phyloP scores from a whole-genome alignment of 2,329 filamentous ascomycete genomes.

The Cladorrhinum sp. region DNA sequence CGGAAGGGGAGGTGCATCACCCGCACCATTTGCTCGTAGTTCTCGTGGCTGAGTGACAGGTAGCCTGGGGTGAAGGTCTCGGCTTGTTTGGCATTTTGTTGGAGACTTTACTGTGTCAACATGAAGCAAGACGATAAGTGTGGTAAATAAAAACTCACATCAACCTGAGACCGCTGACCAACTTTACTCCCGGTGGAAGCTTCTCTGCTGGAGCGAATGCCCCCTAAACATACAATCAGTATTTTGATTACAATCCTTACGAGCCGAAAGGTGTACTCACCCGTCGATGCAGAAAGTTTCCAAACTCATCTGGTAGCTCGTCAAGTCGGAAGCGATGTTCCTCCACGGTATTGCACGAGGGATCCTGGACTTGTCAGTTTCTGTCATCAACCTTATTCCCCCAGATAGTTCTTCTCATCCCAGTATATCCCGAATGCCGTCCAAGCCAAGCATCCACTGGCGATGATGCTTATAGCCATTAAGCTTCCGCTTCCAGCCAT shows the following conservation, averaged over 20 bases:
- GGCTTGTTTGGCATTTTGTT: constrained; percentile 53
- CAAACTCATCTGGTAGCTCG: constrained; percentile 57
- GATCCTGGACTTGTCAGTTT: constrained; percentile 40
- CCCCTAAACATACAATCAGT: constrained; percentile 38
- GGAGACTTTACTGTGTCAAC: constrained; percentile 42
- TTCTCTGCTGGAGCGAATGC: constrained; percentile 47
- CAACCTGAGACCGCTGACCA: constrained; percentile 52
- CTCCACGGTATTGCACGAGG: constrained; percentile 47
- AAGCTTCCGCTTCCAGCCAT: not conserved
- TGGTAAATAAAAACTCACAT: constrained; percentile 43
- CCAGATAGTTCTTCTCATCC: not conserved
- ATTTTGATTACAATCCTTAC: not conserved
- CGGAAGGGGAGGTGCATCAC: constrained; percentile 53
- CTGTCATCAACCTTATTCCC: not conserved
- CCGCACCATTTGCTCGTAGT: constrained; percentile 56
- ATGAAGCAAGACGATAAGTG: not conserved
- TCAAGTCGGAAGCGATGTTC: constrained; percentile 50
- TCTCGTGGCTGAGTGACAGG: constrained; percentile 49
- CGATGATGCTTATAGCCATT: not conserved
- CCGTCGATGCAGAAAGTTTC: constrained; percentile 52
- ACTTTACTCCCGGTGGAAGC: constrained; percentile 40
- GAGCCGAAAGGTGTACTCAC: constrained; percentile 36
- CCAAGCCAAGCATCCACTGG: not conserved
- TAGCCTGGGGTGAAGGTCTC: constrained; percentile 57
- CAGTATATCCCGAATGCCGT: not conserved